phyloP scores from a whole-genome alignment of 73 alveolate genomes.

The Loxodes magnus region DNA sequence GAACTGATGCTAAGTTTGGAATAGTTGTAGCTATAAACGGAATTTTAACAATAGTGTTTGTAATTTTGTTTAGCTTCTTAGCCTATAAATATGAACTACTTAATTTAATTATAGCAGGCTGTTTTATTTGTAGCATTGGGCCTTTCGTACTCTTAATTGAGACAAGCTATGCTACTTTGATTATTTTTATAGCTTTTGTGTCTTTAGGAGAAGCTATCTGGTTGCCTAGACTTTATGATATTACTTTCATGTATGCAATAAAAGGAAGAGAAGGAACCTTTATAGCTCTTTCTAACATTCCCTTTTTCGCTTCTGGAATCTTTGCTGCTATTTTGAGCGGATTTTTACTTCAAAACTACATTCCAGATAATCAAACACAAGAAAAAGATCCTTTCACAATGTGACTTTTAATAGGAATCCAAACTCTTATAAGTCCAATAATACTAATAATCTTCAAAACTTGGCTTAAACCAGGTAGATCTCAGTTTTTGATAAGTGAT shows the following conservation, averaged over 20 bases:
- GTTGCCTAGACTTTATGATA: conserved; percentile 1
- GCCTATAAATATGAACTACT: neutral
- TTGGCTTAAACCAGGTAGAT: too few relatives aligned
- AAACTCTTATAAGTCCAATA: too few relatives aligned
- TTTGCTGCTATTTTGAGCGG: conserved; percentile 2
- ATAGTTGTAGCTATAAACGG: neutral
- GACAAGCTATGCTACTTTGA: neutral
- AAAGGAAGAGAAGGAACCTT: conserved; percentile 2
- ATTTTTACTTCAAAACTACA: neutral
- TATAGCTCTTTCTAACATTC: neutral
- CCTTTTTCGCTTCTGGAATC: neutral
- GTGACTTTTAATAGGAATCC: too few relatives aligned
- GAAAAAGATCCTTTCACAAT: too few relatives aligned
- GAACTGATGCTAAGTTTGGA: conserved; percentile 11
- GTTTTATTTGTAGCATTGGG: neutral
- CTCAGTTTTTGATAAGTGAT: too few relatives aligned
- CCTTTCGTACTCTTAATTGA: neutral
- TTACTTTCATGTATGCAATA: neutral
- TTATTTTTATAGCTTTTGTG: neutral
- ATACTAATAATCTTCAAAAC: too few relatives aligned
- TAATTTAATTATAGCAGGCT: neutral
- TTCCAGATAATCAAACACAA: too few relatives aligned
- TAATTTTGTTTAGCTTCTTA: neutral
- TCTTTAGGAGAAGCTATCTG: conserved; percentile 8
- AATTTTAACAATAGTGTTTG: neutral